Evolutionary conservation across 2,329 filamentous ascomycete species (phyloP), one percentile per base, ranked within the genome.

Genomic region (Ophiostoma quercus): DNA sequence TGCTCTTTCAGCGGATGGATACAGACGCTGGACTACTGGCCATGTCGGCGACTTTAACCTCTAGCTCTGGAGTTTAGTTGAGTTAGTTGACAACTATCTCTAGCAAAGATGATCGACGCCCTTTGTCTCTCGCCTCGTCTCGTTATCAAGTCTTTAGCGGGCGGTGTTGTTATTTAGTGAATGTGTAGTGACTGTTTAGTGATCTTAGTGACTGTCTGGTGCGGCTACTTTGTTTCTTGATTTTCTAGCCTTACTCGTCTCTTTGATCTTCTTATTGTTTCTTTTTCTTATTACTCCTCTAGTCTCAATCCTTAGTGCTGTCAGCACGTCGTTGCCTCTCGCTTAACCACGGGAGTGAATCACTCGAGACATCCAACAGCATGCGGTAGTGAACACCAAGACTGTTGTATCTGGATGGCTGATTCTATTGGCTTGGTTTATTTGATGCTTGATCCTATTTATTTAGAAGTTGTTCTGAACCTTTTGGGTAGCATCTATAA

Each of bases 91-190:
- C 3, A 34, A 34, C 34, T 34, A 8, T 34, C 3, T 25, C 14
- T 47, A 19, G 16, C 19, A 16, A 47, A 47, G 43, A 57, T 57
- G 51, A 57, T 57, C 51, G 47, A 54, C 47, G 51, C n/a, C 22
- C 51, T 57, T 57, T 57, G 51, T 57, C n/a, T 57, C 47, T 29
- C 22, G 51, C 51, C 51, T 57, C 51, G 51, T 25, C 51, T 57
- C 51, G 51, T 57, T 12, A 25, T 57, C 22, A 57, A 25, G 51
- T 25, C 51, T 29, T 57, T 14, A 57, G 51, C 16, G 43, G 16
- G 51, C 16, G 16, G 16, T 19, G 19, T 47, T 47, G 43, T 19
- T 47, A 2, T 29, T 57, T 51, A 22, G 16, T 9, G 19, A 8
- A 22, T 57, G 12, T 25, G 47, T 22, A 3, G 2, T 2, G 22